Evolutionary conservation across 1,284 basidiomycete species (phyloP).

Genomic region (Fistulinella staudtii): DNA sequence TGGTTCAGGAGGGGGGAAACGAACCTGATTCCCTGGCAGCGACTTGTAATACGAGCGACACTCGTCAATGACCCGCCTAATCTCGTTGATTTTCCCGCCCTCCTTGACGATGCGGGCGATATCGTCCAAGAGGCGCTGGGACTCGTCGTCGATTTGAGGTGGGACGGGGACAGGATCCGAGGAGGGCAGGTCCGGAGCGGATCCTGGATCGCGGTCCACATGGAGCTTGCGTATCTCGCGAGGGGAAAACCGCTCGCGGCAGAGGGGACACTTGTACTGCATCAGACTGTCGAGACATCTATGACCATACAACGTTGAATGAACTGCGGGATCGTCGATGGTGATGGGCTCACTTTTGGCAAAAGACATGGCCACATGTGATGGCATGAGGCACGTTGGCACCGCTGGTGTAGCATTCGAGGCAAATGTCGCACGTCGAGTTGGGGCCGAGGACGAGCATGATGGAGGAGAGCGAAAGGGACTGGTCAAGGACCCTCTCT

Average conservation of each 20-base stretch:
- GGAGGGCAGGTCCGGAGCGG: slow-evolving; percentile 4
- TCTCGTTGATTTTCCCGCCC: slow-evolving; percentile 35
- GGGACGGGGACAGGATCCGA: slow-evolving; percentile 13
- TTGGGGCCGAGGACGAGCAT: slow-evolving; percentile 45
- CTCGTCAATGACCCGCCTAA: slow-evolving; percentile 35
- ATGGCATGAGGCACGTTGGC: slow-evolving; percentile 40
- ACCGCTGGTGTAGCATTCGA: slow-evolving; percentile 39
- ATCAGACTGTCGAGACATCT: slow-evolving; percentile 33
- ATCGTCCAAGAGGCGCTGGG: slow-evolving; percentile 33
- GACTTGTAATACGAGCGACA: slow-evolving; percentile 37
- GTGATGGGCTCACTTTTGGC: slow-evolving; percentile 28
- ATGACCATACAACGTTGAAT: neutral
- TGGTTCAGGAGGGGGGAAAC: slow-evolving; percentile 9
- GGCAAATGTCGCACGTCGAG: slow-evolving; percentile 48
- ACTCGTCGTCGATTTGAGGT: slow-evolving; percentile 30
- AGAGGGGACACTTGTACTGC: slow-evolving; percentile 35
- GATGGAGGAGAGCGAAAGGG: slow-evolving; percentile 22
- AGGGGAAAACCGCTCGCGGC: slow-evolving; percentile 30
- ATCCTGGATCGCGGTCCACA: slow-evolving; percentile 26
- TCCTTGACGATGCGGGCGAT: slow-evolving; percentile 37
- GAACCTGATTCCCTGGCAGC: slow-evolving; percentile 36
- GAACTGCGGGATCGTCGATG: neutral
- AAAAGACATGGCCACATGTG: slow-evolving; percentile 46
- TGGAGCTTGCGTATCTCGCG: slow-evolving; percentile 33
- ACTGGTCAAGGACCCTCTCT: slow-evolving; percentile 34